Evolutionary conservation across 2,329 filamentous ascomycete species (phyloP).

Genomic region (Sclerotinia nivalis): DNA sequence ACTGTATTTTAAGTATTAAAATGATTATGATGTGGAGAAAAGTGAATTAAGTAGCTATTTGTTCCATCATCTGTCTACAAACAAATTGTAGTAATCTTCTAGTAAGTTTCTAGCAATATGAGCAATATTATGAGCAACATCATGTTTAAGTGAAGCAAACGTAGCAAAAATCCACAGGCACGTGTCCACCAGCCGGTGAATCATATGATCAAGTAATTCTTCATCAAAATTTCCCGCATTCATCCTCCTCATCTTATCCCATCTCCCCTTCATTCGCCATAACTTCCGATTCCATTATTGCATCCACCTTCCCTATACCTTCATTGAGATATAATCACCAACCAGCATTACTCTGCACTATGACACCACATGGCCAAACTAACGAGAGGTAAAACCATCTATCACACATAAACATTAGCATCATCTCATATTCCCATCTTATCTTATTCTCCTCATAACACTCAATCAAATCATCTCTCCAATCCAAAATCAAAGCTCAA

Average conservation of each 20-base stretch:
- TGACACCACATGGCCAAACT: slow-evolving; percentile 14
- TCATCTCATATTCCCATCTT: not conserved
- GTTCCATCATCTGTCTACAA: not conserved
- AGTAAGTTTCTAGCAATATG: not conserved
- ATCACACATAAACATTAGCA: not conserved
- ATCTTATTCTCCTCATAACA: not conserved
- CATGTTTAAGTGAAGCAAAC: not conserved
- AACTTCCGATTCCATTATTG: not conserved
- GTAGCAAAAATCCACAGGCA: not conserved
- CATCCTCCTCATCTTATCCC: not conserved
- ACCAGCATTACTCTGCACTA: not conserved
- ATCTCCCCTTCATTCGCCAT: no score
- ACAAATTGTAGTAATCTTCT: not conserved
- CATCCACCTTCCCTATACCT: not conserved
- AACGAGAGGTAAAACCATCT: slow-evolving; percentile 3
- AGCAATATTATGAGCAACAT: not conserved
- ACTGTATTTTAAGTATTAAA: no score
- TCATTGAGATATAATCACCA: no score
- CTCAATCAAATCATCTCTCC: not conserved
- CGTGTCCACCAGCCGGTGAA: not conserved
- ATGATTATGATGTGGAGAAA: no score
- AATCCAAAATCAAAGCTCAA: no score
- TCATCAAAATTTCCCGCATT: not conserved
- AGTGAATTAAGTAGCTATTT: not conserved
- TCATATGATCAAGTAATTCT: not conserved